Evolutionary conservation across 2,329 filamentous ascomycete species (phyloP).

Genomic region (Fusarium sp.): DNA sequence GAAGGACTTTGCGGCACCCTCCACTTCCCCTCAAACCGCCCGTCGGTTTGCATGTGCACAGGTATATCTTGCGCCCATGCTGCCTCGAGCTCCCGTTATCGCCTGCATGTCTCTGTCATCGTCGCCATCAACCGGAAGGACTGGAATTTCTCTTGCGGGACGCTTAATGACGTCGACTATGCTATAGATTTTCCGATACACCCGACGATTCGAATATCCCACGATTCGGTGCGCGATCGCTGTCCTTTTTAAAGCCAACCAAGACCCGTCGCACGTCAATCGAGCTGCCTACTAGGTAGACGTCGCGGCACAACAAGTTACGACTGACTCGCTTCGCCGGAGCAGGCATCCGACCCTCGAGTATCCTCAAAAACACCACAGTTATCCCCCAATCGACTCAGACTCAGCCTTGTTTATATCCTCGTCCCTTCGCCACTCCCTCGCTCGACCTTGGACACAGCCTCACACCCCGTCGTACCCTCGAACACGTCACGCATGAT

Average conservation of each 20-base stretch:
- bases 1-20: conserved; percentile 40
- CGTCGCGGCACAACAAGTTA: background rate
- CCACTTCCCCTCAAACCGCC: conserved; percentile 6
- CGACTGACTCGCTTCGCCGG: background rate
- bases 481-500: conserved; percentile 43
- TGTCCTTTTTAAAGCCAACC: background rate
- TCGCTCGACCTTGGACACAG: conserved; percentile 6
- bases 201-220: conserved; percentile 26
- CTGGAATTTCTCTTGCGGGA: conserved; percentile 30
- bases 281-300: conserved; percentile 10
- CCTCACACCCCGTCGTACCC: conserved; percentile 24
- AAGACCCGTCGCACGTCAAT: background rate
- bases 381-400: background rate
- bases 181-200: conserved; percentile 29
- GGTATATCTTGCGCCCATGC: conserved; percentile 27
- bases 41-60: conserved; percentile 14
- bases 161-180: conserved; percentile 43
- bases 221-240: conserved; percentile 10
- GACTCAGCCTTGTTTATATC: conserved; percentile 1
- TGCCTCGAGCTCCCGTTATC: conserved; percentile 15
- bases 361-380: background rate
- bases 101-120: conserved; percentile 37
- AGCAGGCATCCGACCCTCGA: conserved; percentile 1
- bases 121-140: conserved; percentile 31
- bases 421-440: conserved; percentile 1